A percentile compares a stretch with the other conserved stretches of the same genome.
Evolutionary conservation across 2,329 filamentous ascomycete genomes (phyloP).

Genomic region (Acephala macrosclerotiorum): DNA sequence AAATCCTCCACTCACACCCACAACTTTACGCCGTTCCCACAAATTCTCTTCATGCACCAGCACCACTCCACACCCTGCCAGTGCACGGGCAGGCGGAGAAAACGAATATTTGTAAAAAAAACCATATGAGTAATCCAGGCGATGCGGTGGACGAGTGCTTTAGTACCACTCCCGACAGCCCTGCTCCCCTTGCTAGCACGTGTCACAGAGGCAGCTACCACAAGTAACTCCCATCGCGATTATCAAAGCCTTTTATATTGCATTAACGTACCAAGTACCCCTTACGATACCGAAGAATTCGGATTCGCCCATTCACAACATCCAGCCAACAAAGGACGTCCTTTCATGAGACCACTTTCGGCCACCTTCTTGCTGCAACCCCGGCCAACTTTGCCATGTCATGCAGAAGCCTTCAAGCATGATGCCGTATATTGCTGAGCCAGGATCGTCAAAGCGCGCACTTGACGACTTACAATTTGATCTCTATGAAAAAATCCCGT

Average conservation of each 20-base stretch:
- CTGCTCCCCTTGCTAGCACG: slow-evolving; percentile 10
- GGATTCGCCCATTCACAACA: slow-evolving; percentile 15
- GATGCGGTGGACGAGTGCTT: neutral
- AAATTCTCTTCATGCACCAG: slow-evolving; percentile 18
- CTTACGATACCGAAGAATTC: slow-evolving; percentile 12
- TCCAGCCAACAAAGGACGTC: slow-evolving; percentile 13
- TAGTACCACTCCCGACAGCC: neutral
- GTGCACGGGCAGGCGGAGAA: slow-evolving; percentile 26
- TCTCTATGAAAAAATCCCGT: neutral
- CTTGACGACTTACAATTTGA: slow-evolving; percentile 5
- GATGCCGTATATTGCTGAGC: slow-evolving; percentile 11
- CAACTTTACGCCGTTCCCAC: slow-evolving; percentile 18
- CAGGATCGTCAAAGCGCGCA: slow-evolving; percentile 14
- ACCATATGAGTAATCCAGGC: slow-evolving; percentile 1
- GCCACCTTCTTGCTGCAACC: neutral
- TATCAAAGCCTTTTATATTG: slow-evolving; percentile 18
- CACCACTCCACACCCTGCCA: slow-evolving; percentile 13
- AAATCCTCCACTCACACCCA: slow-evolving; percentile 14
- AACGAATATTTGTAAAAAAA: slow-evolving; percentile 1
- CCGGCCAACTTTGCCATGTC: slow-evolving; percentile 26
- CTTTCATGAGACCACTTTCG: slow-evolving; percentile 19
- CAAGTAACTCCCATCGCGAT: slow-evolving; percentile 9
- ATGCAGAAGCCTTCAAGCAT: slow-evolving; percentile 29
- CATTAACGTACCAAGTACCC: slow-evolving; percentile 6
- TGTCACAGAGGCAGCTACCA: slow-evolving; percentile 10